Base-by-base conservation (phyloP, 129 eudicot species). In the Escallonia rubra region DNA sequence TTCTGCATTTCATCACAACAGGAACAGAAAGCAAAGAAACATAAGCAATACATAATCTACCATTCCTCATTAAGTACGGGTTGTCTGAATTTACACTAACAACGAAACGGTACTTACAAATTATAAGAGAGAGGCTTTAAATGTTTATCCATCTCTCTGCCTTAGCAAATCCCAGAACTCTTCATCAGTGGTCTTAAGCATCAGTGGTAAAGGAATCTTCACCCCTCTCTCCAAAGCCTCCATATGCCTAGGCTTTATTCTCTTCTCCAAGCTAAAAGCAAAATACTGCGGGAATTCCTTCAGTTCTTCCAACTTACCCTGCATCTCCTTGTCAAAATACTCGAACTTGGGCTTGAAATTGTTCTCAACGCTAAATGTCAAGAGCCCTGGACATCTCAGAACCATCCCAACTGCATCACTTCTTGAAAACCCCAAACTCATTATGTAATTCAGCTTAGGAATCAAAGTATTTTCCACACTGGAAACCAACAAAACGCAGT, bases 191-290 rank as follows among this genome's bases (percentile, higher is more conserved):
- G 79, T 66, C 81, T 89, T 93, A 6, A 89, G 88, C 83, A 93
- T 56, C 65, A 86, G 16, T 10, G 91, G 84, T 57, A 93, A 59
- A 63, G 87, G 69, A 71, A 89, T 77, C 48, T 75, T 47, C 41
- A 73, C 73, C 59, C 93, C 96, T 66, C 72, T 64, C 59, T 78
- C 68, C 38, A 86, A 65, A 57, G 79, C 86, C 81, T 89, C 90
- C 40, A 70, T 15, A 76, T 89, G 88, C 79, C 98, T 81, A 2
- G 92, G 90, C 81, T 82, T 82, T 8, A 94, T 94, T 75, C 99
- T 82, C 53, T 94, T 94, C 74, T 89, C 99, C 96, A 94, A 81
- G 66, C 96, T 94, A 61, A 89, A 94, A 7, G 96, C 79, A 61
- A 94, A 94, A 66, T 89, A 94, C 76, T 89, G 95, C 15, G 99